Evolutionary conservation across 768 basidiomycete genomes (phyloP).

Genomic region (Leccinum ochraceum): DNA sequence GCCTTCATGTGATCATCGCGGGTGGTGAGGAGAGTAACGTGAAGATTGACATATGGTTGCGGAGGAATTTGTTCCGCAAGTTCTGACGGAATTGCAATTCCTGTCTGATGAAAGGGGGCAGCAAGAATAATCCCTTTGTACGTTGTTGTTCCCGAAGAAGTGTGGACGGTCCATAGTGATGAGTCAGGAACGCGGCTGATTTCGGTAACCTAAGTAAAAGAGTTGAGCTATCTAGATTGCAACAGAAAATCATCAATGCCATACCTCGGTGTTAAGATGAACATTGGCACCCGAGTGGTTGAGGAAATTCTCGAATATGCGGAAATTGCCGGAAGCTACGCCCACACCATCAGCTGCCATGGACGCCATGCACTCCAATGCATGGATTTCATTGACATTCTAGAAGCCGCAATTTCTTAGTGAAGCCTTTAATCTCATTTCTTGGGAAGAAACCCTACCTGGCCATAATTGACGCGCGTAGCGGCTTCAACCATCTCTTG

Average conservation of each 20-base stretch:
- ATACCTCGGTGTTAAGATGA: slow-evolving; percentile 68
- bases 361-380: slow-evolving; percentile 67
- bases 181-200: slow-evolving; percentile 49
- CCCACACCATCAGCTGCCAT: slow-evolving; percentile 70
- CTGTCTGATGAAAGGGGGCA: slow-evolving; percentile 76
- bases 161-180: slow-evolving; percentile 55
- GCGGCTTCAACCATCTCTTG: slow-evolving; percentile 78
- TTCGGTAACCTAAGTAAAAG: slow-evolving; percentile 46
- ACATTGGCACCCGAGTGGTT: slow-evolving; percentile 67
- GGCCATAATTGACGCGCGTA: slow-evolving; percentile 84
- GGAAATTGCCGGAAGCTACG: slow-evolving; percentile 80
- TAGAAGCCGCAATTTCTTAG: slow-evolving; percentile 28
- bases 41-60: slow-evolving; percentile 80
- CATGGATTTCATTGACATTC: slow-evolving; percentile 74
- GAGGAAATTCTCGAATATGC: slow-evolving; percentile 83
- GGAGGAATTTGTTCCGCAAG: slow-evolving; percentile 56
- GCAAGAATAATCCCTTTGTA: slow-evolving; percentile 85
- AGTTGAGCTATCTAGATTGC: neutral
- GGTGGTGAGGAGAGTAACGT: slow-evolving; percentile 90
- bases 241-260: neutral
- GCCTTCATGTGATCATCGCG: slow-evolving; percentile 60
- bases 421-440: neutral
- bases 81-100: slow-evolving; percentile 51
- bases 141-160: slow-evolving; percentile 42
- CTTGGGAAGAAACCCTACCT: slow-evolving; percentile 40